Conservation (phyloP, 2,329 filamentous ascomycete genomes). For the Graphilbum ipis-grandicollis region DNA sequence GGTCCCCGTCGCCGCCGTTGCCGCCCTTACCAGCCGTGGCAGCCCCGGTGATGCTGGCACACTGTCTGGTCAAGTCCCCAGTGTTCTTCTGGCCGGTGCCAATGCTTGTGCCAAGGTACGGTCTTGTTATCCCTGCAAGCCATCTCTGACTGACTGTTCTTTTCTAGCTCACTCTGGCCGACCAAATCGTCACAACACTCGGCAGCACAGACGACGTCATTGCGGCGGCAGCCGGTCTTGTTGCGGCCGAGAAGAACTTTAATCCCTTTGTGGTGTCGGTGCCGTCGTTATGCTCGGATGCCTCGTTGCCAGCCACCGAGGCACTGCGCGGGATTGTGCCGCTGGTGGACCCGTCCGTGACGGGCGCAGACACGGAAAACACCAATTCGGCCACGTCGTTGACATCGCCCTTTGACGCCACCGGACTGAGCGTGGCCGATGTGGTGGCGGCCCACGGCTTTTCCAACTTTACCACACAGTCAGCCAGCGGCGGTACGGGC, state of each 20-base stretch:
- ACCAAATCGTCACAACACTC: slow-evolving; percentile 43
- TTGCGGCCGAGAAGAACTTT: slow-evolving; percentile 11
- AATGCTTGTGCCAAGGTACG: slow-evolving; percentile 41
- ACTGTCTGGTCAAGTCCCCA: slow-evolving; percentile 42
- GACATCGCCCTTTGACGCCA: slow-evolving; percentile 35
- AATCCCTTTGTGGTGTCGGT: slow-evolving; percentile 37
- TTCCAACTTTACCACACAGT: slow-evolving; percentile 34
- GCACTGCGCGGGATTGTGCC: slow-evolving; percentile 50
- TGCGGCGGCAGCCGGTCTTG: slow-evolving; percentile 29
- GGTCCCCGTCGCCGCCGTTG: slow-evolving; percentile 34
- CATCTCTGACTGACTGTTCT: background rate
- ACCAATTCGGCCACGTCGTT: slow-evolving; percentile 38
- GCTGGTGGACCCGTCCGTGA: slow-evolving; percentile 47
- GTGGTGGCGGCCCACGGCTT: slow-evolving; percentile 45
- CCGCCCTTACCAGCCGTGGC: slow-evolving; percentile 31
- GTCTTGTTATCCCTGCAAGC: background rate
- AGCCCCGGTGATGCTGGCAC: slow-evolving; percentile 42
- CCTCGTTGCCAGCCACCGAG: slow-evolving; percentile 40
- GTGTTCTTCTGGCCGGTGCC: slow-evolving; percentile 44
- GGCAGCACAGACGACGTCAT: slow-evolving; percentile 41
- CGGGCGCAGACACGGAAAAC: slow-evolving; percentile 38
- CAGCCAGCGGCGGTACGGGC: slow-evolving; percentile 14
- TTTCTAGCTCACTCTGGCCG: slow-evolving; percentile 38
- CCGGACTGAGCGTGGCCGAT: slow-evolving; percentile 46
- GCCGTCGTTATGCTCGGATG: slow-evolving; percentile 46